These are phyloP conservation scores for Hepatocystis sp. DNA, from an alignment of 169 alveolate genomes.

Conservation along the genomic window DNA sequence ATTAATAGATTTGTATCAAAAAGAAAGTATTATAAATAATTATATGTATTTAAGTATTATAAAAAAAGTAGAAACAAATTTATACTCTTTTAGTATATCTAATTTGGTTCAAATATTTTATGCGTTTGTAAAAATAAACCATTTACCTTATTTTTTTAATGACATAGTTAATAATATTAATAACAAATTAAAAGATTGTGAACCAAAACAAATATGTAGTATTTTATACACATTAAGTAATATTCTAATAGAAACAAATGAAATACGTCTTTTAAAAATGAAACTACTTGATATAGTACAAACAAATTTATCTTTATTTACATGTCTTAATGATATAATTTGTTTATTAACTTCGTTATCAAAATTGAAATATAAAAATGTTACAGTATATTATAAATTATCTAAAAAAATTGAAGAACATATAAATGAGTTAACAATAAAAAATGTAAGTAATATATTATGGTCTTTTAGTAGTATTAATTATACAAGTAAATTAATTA, in stretches of 20 bases:
- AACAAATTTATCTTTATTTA: constrained; percentile 2
- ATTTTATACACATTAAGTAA: constrained; percentile 53
- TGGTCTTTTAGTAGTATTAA: constrained; percentile 67
- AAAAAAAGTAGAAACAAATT: constrained; percentile 38
- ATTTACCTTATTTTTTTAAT: constrained; percentile 50
- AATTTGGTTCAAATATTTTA: constrained; percentile 50
- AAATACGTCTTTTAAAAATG: constrained; percentile 48
- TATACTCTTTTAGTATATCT: constrained; percentile 15
- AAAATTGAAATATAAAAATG: constrained; percentile 54
- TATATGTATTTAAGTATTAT: constrained; percentile 44
- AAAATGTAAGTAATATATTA: constrained; percentile 61
- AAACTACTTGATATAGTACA: constrained; percentile 36
- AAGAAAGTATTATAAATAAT: constrained; percentile 34
- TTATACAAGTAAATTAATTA: constrained; percentile 49
- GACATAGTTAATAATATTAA: constrained; percentile 31
- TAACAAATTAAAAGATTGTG: constrained; percentile 12
- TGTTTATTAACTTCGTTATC: constrained; percentile 55
- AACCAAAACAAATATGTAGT: constrained; percentile 53
- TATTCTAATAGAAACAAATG: constrained; percentile 65
- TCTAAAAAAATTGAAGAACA: constrained; percentile 52
- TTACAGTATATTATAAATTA: constrained; percentile 21
- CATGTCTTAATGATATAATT: constrained; percentile 37
- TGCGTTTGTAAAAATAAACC: constrained; percentile 52
- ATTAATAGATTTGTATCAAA: constrained; percentile 56
- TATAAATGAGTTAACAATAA: constrained; percentile 34